Base-by-base conservation (phyloP, 2,329 filamentous ascomycete species). In the Hymenoscyphus fraxineus region DNA sequence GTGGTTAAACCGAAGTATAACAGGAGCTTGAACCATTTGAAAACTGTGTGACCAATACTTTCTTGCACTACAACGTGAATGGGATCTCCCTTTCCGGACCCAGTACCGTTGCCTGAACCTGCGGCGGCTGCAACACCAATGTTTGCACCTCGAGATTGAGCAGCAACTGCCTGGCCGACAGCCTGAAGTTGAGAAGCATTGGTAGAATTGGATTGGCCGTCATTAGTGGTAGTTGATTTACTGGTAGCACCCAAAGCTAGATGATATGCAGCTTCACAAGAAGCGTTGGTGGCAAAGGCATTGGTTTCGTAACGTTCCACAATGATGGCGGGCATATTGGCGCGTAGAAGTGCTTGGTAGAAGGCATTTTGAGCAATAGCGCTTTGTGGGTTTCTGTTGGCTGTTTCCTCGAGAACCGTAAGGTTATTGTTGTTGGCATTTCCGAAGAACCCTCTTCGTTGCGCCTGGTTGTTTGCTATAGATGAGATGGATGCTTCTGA, bases 51-150 rank as follows among this genome's bases (percentile, higher is more conserved):
- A 63, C 91, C 88, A 61, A 91, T 83, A 16, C 92, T 92, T 77
- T 99, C 95, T 73, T 98, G 93, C 6, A 99, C 92, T 13, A 98
- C 91, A 54, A 99, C 95, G 74, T 98, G 93, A 35, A 99, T 85
- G n/a, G 94, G 94, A 58, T 90, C 87, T 44, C 89, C 88, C 78
- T 93, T 96, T 35, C 85, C 86, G 31, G 12, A 7, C 5, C 44
- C 44, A 35, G 54, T 13, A 32, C 22, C 31, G 13, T 3, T 22
- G 47, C 88, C 77, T 65, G 79, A 86, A 55, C 87, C 76, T 65
- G 78, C 64, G 73, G 74, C 63, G 78, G 79, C 57, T 82, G 80
- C 80, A 39, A 80, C 78, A 27, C 82, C 77, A 9, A 87, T 84
- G 73, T 89, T 90, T 55, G 86, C 86, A 61, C 90, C 90, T 60